These are phyloP conservation scores for Suillus alpinus DNA, from an alignment of 768 basidiomycete species.

Conservation along the genomic window DNA sequence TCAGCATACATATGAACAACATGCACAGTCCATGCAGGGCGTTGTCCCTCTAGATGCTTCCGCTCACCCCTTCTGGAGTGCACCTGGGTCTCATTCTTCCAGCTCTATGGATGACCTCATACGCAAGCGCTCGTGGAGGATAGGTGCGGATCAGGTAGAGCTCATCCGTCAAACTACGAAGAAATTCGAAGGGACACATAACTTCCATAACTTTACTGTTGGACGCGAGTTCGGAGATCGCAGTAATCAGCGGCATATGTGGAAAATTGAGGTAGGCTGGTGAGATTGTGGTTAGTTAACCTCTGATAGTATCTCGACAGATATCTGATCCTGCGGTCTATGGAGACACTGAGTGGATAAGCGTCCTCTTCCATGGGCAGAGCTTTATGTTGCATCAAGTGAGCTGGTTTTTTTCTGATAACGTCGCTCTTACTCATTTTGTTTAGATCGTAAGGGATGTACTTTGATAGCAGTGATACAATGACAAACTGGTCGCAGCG, in stretches of 20 bases:
- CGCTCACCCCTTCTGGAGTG: constrained; percentile 63
- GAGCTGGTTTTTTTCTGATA: constrained; percentile 22
- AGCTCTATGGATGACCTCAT: constrained; percentile 55
- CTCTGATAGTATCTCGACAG: constrained; percentile 32
- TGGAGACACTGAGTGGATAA: constrained; percentile 93
- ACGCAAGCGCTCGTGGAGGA: constrained; percentile 75
- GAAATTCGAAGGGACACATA: constrained; percentile 85
- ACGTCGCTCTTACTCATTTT: constrained; percentile 22
- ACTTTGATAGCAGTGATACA: neutral
- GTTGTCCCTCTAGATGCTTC: constrained; percentile 17
- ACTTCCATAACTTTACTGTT: constrained; percentile 97
- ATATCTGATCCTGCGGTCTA: constrained; percentile 84
- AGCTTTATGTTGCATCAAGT: constrained; percentile 99
- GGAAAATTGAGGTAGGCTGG: constrained; percentile 66
- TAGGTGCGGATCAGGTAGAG: constrained; percentile 49
- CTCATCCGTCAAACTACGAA: constrained; percentile 53
- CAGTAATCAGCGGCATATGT: constrained; percentile 85
- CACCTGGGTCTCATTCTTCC: constrained; percentile 31
- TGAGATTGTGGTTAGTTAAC: neutral
- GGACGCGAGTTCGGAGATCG: constrained; percentile 81
- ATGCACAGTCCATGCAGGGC: constrained; percentile 25
- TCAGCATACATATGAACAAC: constrained; percentile 39
- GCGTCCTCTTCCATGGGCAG: constrained; percentile 91
- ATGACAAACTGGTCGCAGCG: constrained; percentile 50
- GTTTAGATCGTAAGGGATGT: constrained; percentile 26